A percentile compares a stretch with the other conserved stretches of the same genome.
Conservation (phyloP, 2,329 filamentous ascomycete species). For the Talaromyces albobiverticillius region DNA sequence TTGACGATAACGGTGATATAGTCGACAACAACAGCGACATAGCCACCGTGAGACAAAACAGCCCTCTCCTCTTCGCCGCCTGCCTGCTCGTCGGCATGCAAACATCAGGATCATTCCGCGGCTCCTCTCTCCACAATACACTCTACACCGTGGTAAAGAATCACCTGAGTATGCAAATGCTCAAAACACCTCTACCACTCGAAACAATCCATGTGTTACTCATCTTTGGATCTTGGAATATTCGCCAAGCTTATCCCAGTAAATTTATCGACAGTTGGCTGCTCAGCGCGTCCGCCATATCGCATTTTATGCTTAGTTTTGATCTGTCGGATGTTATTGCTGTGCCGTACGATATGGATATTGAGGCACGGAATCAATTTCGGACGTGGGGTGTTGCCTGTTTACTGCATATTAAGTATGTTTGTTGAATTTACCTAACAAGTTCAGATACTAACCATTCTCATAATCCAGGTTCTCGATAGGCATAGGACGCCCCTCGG, state of each 20-base stretch:
- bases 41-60: background rate
- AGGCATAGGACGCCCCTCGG: background rate
- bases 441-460: background rate
- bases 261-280: background rate
- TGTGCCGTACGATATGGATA: background rate
- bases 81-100: background rate
- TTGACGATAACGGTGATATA: no score
- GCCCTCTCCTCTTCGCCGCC: background rate
- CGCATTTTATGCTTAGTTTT: background rate
- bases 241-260: background rate
- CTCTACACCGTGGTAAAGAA: background rate
- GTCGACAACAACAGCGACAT: no score
- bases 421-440: background rate
- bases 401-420: background rate
- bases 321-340: background rate
- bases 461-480: background rate
- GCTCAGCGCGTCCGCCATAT: background rate
- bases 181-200: background rate
- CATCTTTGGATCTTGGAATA: background rate
- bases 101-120: background rate
- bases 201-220: background rate
- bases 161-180: background rate
- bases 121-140: background rate
- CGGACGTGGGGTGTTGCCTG: background rate
- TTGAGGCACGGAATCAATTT: background rate